Evolutionary conservation across 2,329 filamentous ascomycete genomes (phyloP), one percentile per base, ranked within the genome.

Genomic region (Dryadomyces quercivorus): DNA sequence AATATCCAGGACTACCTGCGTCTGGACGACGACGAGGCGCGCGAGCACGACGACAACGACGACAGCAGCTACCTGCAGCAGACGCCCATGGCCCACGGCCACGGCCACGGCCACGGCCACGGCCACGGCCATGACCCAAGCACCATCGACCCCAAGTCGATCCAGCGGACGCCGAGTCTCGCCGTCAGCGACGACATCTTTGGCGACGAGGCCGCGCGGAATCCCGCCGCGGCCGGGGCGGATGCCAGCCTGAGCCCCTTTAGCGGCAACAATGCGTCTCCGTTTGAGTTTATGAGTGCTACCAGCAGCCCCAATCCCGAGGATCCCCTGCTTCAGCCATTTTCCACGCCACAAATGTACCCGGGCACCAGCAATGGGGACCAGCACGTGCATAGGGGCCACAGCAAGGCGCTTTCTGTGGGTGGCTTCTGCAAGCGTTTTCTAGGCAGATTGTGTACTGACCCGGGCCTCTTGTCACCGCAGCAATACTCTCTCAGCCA

Each of bases 201-300:
- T 2, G 65, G 65, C 52, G 63, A 63, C 44, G 61, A 60, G 26
- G 2, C 53, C 22, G 5, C 22, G 6, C 43, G 16, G n/a, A 31
- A 31, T 31, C 26, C 4, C 4, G 31, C n/a, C 8, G 43, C 31
- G 4, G 21, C 22, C 18, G 21, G n/a, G 3, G 55, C 36, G 9
- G 46, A 18, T 8, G 31, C 50, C 18, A 53, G 43, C 4, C 20
- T 57, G 20, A 60, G 58, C 13, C 58, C 59, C 2, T 57, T 58
- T 26, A 59, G 58, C 43, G 50, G 52, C 38, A 55, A 54, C n/a
- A 56, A 50, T 7, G 56, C 53, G 6, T 60, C 59, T 10, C 55
- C 57, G 8, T 40, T 58, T 2, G 76, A 81, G 59, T 82, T 84
- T 62, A 75, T 77, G 16, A 80, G 77, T 60, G 75, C 75, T 9